Base-by-base conservation (phyloP, 192 early-diverging fungal genomes). In the Mortierella claussenii region DNA sequence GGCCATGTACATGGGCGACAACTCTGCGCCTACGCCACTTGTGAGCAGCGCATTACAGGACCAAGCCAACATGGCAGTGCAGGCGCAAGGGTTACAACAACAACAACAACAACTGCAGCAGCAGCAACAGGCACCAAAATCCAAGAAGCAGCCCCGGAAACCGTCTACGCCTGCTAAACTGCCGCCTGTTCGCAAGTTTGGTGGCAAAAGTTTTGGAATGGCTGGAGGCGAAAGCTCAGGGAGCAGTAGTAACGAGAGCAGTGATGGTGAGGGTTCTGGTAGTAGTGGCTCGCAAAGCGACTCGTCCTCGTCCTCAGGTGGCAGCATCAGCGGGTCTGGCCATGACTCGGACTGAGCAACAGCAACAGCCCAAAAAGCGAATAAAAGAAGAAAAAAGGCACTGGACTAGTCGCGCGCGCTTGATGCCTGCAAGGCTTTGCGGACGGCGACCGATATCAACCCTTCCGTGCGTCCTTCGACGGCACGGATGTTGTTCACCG, bases 151-250 rank as follows among this genome's bases (percentile, higher is more conserved):
- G 21, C 70, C 70, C 5, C 37, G 50, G 57, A 75, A 75, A 32
- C 50, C 47, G 15, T 51, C 70, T 10, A 60, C 70, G 9, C 63
- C 70, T 0, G 30, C 55, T 4, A 75, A 75, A 33, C 70, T 63
- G 2, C 70, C 70, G 27, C 55, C 63, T 17, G 62, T 75, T 3
- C 70, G 70, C 32, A 75, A 75, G 33, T 75, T 75, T 65, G 70
- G 70, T 24, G 70, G 70, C 15, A 75, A 75, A 30, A 65, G 58
- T 17, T 70, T 70, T 62, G 68, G 68, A 2, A 70, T 62, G 50
- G 68, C 53, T 3, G 68, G 68, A 4, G 68, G 68, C 2, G 67
- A 69, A 40, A 69, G 67, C 27, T 70, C 68, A 48, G 68, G 58
- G 0, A 70, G 68, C 31, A 66, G 53, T 9, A 70, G 68, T 37